Percentiles rank a stretch among this genome's conserved stretches.
These are phyloP conservation scores for Globisporangium apiculatum DNA, from an alignment of 352 stramenopile genomes.

Conservation along the genomic window DNA sequence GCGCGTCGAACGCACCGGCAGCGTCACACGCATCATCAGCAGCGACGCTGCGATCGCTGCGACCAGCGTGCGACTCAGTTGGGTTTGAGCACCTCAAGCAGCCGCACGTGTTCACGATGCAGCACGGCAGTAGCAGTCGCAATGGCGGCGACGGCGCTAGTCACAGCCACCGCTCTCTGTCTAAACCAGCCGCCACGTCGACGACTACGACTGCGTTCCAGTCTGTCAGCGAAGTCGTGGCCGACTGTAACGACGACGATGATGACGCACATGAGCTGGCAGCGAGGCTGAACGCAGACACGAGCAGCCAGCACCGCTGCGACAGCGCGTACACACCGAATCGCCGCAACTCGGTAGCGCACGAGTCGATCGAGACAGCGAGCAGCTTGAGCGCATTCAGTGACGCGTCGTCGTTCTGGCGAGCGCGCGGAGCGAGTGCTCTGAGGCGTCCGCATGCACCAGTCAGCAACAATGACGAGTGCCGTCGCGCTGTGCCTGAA, in stretches of 20 bases:
- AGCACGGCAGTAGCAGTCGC: neutral
- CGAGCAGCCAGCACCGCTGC: neutral
- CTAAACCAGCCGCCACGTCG: too few species aligned
- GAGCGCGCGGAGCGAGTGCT: neutral
- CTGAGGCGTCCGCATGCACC: too few species aligned
- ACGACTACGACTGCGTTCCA: conserved; percentile 1
- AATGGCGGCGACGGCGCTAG: neutral
- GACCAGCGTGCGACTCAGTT: neutral
- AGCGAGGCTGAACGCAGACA: neutral
- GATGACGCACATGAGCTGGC: conserved; percentile 1
- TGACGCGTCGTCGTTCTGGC: conserved; percentile 10
- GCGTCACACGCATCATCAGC: neutral
- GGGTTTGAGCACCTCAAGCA: conserved; percentile 4
- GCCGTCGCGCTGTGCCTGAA: too few species aligned
- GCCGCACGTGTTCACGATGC: conserved; percentile 4
- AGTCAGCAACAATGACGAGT: too few species aligned
- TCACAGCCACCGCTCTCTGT: too few species aligned
- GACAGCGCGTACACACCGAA: neutral
- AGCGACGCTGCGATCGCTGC: neutral
- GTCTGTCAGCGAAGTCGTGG: neutral
- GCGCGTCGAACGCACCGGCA: neutral
- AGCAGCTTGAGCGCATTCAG: conserved; percentile 12
- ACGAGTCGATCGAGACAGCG: conserved; percentile 10
- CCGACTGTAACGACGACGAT: neutral
- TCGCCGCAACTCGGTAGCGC: neutral